Percentiles rank a stretch among this genome's conserved stretches.
Conservation (phyloP, 1,139 yeast genomes). For the Debaryomyces nepalensis region DNA sequence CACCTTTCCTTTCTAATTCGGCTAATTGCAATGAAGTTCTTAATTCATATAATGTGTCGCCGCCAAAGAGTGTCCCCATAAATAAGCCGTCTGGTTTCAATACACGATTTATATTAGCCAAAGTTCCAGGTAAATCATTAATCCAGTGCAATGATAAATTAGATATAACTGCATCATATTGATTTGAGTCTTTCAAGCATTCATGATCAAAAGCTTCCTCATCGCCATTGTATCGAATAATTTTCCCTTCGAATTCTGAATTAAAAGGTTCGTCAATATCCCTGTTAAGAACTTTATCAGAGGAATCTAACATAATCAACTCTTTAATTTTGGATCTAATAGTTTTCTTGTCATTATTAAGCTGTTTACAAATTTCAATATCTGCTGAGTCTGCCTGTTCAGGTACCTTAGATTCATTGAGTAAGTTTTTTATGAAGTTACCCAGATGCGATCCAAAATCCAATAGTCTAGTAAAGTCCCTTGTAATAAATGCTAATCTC, state of each 20-base stretch:
- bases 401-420: conserved; percentile 36
- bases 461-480: conserved; percentile 61
- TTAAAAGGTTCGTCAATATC: conserved; percentile 45
- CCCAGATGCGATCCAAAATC: conserved; percentile 83
- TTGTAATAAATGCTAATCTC: conserved; percentile 71
- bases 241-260: conserved; percentile 43
- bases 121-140: conserved; percentile 72
- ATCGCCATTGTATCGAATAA: conserved; percentile 60
- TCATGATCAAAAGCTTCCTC: conserved; percentile 63
- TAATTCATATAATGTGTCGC: conserved; percentile 80
- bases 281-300: conserved; percentile 55
- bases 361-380: conserved; percentile 36
- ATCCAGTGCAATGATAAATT: conserved; percentile 85
- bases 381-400: conserved; percentile 34
- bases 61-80: conserved; percentile 83
- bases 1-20: conserved; percentile 78
- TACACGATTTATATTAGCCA: conserved; percentile 60
- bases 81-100: conserved; percentile 83
- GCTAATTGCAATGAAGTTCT: conserved; percentile 82
- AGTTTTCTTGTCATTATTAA: conserved; percentile 55
- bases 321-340: conserved; percentile 59
- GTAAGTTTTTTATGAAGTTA: conserved; percentile 47
- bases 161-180: conserved; percentile 74
- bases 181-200: conserved; percentile 40
- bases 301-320: conserved; percentile 71